phyloP scores from a whole-genome alignment of 2,329 filamentous ascomycete species.

The Aspergillus novoparasiticus region DNA sequence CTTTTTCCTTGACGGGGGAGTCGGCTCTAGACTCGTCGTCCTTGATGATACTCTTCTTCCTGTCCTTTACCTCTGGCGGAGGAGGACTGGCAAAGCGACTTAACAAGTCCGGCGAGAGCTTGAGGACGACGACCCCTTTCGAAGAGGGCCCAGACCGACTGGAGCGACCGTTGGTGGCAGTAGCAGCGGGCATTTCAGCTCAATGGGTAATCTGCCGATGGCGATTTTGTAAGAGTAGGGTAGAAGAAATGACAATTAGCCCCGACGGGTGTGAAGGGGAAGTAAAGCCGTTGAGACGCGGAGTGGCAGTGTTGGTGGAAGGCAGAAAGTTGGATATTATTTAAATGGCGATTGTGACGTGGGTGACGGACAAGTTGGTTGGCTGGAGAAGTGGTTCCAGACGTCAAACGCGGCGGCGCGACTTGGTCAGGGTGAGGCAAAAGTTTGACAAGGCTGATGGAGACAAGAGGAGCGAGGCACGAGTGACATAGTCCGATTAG shows the following conservation, averaged over 20 bases:
- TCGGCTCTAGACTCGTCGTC: constrained; percentile 18
- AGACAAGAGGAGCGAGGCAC: constrained; percentile 25
- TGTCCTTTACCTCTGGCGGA: constrained; percentile 25
- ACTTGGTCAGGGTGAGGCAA: constrained; percentile 36
- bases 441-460: constrained; percentile 30
- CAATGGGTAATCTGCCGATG: neutral
- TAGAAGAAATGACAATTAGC: neutral
- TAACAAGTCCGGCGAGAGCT: constrained; percentile 40
- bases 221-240: neutral
- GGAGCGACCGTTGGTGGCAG: constrained; percentile 40
- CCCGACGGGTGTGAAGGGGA: constrained; percentile 9
- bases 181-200: constrained; percentile 20
- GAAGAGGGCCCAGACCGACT: constrained; percentile 31
- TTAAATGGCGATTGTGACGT: constrained; percentile 27
- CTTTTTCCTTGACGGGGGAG: constrained; percentile 29
- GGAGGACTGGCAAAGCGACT: constrained; percentile 34
- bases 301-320: constrained; percentile 14
- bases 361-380: constrained; percentile 13
- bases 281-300: constrained; percentile 3
- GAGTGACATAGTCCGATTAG: constrained; percentile 35
- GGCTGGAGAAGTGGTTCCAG: constrained; percentile 15
- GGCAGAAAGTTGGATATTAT: neutral
- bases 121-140: constrained; percentile 41
- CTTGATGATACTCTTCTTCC: constrained; percentile 22
- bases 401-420: constrained; percentile 26